Base-by-base conservation (phyloP, 2,329 filamentous ascomycete species). In the Trichoderma harzianum region DNA sequence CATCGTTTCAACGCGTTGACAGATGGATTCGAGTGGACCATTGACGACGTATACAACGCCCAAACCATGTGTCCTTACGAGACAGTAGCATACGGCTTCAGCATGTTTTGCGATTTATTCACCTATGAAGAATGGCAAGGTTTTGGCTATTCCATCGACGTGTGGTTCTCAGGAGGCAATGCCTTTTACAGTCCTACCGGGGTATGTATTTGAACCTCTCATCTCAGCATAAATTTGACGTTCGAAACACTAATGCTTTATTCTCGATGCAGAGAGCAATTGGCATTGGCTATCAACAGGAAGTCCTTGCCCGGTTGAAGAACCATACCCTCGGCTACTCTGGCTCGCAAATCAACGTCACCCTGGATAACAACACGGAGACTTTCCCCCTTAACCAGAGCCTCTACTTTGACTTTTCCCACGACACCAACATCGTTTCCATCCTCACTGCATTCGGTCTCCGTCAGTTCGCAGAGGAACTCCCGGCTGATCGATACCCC, bases 21-120 rank as follows among this genome's bases (percentile, higher is more conserved):
- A 0, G 79, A 86, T 1, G 84, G 84, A 24, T 86, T 90, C 77
- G 87, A 91, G 69, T 93, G 92, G 89, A 91, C 88, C 1, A 77
- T 88, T 4, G 80, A 84, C 3, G 90, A 92, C 76, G 87, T 87
- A 0, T 92, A 91, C 79, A 88, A 90, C 21, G 89, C 89, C 0
- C 92, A 94, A 79, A 90, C 85, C 3, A 85, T 94, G 78, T 95
- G 92, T 76, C 89, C 92, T 0, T 95, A 94, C 77, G 92, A 95
- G 79, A 93, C 91, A 0, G 86, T 93, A n/a, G 89, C 91, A 1
- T 90, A 92, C 72, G 92, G 92, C 26, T 94, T 90, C 82, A 93
- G 90, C 75, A 86, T 85, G 11, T 95, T 93, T 83, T 95, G 92
- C 78, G 83, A 89, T 28, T 85, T 95, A 5, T 95, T 94, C 78